Evolutionary conservation across 2,329 filamentous ascomycete genomes (phyloP).

Genomic region (Phoma herbarum): DNA sequence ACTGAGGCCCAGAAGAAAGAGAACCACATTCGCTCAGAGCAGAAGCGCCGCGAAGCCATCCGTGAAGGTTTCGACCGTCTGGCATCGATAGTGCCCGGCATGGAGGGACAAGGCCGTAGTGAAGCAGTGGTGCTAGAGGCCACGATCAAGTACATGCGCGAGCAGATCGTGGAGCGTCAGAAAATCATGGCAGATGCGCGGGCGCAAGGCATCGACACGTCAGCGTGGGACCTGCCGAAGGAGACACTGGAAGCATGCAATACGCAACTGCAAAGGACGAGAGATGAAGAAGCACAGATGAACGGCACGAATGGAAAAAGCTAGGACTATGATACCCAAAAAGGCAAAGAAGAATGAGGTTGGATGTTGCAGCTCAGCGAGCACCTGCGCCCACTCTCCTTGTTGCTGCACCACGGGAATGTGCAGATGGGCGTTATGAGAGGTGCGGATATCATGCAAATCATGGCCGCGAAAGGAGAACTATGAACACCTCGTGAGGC

Average conservation of each 20-base stretch:
- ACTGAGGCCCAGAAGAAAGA: constrained; percentile 76
- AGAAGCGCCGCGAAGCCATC: constrained; percentile 76
- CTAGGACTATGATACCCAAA: constrained; percentile 5
- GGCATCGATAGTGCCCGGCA: constrained; percentile 79
- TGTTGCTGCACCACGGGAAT: not conserved
- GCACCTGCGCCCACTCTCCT: not conserved
- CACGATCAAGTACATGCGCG: constrained; percentile 56
- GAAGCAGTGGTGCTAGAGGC: constrained; percentile 81
- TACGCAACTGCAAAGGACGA: constrained; percentile 37
- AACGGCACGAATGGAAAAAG: constrained; percentile 25
- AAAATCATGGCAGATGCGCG: constrained; percentile 49
- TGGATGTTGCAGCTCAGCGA: not conserved
- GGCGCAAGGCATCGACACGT: constrained; percentile 47
- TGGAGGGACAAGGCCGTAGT: constrained; percentile 83
- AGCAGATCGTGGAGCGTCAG: constrained; percentile 51
- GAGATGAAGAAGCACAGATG: constrained; percentile 31
- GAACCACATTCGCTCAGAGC: constrained; percentile 75
- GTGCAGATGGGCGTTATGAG: not conserved
- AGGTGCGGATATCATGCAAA: not conserved
- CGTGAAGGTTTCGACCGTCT: constrained; percentile 84
- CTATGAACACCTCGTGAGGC: not conserved
- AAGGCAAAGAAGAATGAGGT: not conserved
- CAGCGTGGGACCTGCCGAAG: constrained; percentile 42
- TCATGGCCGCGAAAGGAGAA: not conserved
- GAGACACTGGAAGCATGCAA: constrained; percentile 42